These are phyloP conservation scores for Trichoderma arundinaceum DNA, from an alignment of 2,329 filamentous ascomycete genomes.

Conservation along the genomic window DNA sequence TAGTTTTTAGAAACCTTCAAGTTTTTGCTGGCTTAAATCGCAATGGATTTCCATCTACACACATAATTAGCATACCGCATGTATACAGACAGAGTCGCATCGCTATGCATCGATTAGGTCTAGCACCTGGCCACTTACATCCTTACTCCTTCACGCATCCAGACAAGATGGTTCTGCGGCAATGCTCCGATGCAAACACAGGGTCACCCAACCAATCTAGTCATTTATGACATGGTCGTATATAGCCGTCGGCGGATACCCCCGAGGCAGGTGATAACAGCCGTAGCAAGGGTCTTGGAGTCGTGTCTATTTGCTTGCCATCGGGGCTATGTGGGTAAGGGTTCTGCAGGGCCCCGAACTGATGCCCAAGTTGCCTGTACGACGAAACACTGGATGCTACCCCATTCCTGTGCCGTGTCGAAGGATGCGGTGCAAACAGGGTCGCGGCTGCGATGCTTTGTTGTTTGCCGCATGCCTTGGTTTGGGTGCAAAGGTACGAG, in stretches of 20 bases:
- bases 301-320: conserved; percentile 19
- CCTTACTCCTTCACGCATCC: conserved; percentile 4
- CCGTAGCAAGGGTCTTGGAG: conserved; percentile 25
- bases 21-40: no score
- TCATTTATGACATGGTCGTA: conserved; percentile 28
- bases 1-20: no score
- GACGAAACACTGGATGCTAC: no score
- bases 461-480: no score
- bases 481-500: no score
- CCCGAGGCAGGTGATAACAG: conserved; percentile 21
- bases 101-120: conserved; percentile 13
- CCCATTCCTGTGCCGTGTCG: no score
- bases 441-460: no score
- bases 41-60: neutral
- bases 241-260: conserved; percentile 22
- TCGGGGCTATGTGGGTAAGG: conserved; percentile 21
- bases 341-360: conserved; percentile 17
- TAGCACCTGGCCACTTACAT: conserved; percentile 17
- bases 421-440: no score
- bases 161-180: conserved; percentile 6
- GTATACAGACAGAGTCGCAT: neutral
- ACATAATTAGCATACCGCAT: neutral
- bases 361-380: neutral
- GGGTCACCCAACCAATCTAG: conserved; percentile 21
- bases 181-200: conserved; percentile 29